These are phyloP conservation scores for Decorospora gaudefroyi DNA, from an alignment of 2,329 filamentous ascomycete species.

Conservation along the genomic window DNA sequence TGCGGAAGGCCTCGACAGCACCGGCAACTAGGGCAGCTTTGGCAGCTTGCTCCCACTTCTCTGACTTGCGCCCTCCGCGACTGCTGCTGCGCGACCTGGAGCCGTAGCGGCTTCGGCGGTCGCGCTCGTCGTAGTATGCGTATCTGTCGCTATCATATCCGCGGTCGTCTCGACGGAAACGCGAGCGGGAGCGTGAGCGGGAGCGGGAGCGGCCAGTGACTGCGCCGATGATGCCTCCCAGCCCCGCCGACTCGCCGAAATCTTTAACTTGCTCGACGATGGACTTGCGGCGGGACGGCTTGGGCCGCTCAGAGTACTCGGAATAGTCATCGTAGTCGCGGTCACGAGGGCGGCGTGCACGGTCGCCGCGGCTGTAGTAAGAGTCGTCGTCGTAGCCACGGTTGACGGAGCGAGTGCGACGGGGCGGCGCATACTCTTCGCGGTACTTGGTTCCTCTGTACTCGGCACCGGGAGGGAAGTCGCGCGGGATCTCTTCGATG, in stretches of 20 bases:
- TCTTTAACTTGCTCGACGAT: slow-evolving; percentile 62
- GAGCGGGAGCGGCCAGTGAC: slow-evolving; percentile 61
- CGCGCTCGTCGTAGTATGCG: slow-evolving; percentile 27
- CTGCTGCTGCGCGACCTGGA: slow-evolving; percentile 57
- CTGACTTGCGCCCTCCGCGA: slow-evolving; percentile 59
- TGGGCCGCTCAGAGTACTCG: slow-evolving; percentile 50
- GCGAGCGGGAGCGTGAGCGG: slow-evolving; percentile 54
- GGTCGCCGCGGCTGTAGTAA: slow-evolving; percentile 44
- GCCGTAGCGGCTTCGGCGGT: slow-evolving; percentile 54
- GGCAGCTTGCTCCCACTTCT: slow-evolving; percentile 72
- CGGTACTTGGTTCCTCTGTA: slow-evolving; percentile 54
- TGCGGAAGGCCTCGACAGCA: slow-evolving; percentile 88
- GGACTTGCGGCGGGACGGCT: slow-evolving; percentile 57
- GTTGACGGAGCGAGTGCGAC: slow-evolving; percentile 68
- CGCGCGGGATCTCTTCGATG: slow-evolving; percentile 82
- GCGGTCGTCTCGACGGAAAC: slow-evolving; percentile 50
- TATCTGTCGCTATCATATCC: slow-evolving; percentile 53
- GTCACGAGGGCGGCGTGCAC: slow-evolving; percentile 49
- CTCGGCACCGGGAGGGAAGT: slow-evolving; percentile 71
- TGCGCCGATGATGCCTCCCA: slow-evolving; percentile 59
- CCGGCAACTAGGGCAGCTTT: slow-evolving; percentile 89
- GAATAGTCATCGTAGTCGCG: slow-evolving; percentile 56
- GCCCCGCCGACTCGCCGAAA: slow-evolving; percentile 61
- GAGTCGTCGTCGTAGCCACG: slow-evolving; percentile 61
- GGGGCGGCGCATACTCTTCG: slow-evolving; percentile 57